Evolutionary conservation across 2,329 filamentous ascomycete species (phyloP), one percentile per base, ranked within the genome.

Genomic region (Calonectria hongkongensis): DNA sequence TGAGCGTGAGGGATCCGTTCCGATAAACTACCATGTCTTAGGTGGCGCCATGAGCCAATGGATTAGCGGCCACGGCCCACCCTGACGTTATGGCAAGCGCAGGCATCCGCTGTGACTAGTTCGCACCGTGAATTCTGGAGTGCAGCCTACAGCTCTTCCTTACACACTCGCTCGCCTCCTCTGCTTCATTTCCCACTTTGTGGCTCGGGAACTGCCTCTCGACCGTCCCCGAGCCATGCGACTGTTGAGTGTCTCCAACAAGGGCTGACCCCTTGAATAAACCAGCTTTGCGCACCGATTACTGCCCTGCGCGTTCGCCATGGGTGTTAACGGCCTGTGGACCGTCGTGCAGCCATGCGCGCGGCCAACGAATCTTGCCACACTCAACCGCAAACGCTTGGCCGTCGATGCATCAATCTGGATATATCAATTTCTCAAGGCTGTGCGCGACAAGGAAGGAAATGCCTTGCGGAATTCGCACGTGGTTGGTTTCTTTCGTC

Each of bases 381-480:
- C 96, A 16, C 92, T 99, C 73, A 98, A 98, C 84, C 95, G 94
- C 79, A 98, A 98, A 86, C 95, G 97, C 18, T 93, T 99, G 63
- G 97, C 97, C 58, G 95, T 99, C 77, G 97, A 99, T 86, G 97
- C 97, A 71, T 98, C 96, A 15, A 99, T 99, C 83, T 99, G 97
- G 97, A 98, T 99, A 79, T 99, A 99, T 88, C 97, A 99, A 82
- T 99, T 99, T 81, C 92, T 99, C 79, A 99, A 99, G 87, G 97
- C 97, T 12, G 97, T 99, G 13, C 96, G 97, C 79, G 97, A 99
- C 86, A 98, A 98, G 81, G 97, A 99, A 85, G 97, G 97, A 67
- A 98, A 99, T 82, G 97, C 97, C 1, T 89, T 99, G 66, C 95
- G 96, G 75, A 99, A 98, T 86, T 96, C 95, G 36, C 97, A 99